Evolutionary conservation across 495 filamentous ascomycete genomes (phyloP), one percentile per base, ranked within the genome.

Genomic region (Aspergillus cavernicola): DNA sequence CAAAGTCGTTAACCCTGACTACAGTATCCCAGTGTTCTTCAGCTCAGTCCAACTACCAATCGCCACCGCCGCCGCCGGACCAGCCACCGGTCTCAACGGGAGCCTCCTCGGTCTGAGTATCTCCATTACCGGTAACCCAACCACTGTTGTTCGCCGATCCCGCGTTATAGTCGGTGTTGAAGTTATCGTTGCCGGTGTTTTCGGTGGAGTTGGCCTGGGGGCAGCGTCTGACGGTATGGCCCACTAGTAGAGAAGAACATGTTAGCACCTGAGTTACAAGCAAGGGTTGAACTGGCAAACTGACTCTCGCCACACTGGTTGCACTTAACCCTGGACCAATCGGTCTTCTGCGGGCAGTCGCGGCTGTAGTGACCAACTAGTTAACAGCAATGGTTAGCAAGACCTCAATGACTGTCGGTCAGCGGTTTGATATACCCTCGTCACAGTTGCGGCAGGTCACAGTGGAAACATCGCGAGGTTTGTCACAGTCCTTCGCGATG

Each of bases 261-360:
- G 40, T 52, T 52, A 48, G 35, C 31, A 9, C 1, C 13, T 28
- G 15, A 9, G 13, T 0, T 3, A 2, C n/a, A 24, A 35, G 11
- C 6, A 35, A 7, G 13, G 6, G 10, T 16, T 4, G 1, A 4
- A n/a, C 2, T 8, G 6, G 23, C 8, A 35, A 15, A 74, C 76
- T 68, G 66, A 82, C 80, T 85, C 68, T 92, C 75, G 9, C 82
- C 77, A 60, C 90, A 95, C 60, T 85, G 83, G 55, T 69, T 78
- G 73, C 90, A 96, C 65, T 88, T 81, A 50, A 95, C 84, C 31
- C 81, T 83, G 11, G 79, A 76, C 66, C 85, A 90, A 60, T 96
- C 87, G 38, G 78, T 82, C 4, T 88, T 87, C 74, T 87, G 77
- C 0, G 87, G 79, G 65, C 92, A 96, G 6, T 91, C 88, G 37